Evolutionary conservation across 2,329 filamentous ascomycete genomes (phyloP).

Genomic region (Neonectria neomacrospora): DNA sequence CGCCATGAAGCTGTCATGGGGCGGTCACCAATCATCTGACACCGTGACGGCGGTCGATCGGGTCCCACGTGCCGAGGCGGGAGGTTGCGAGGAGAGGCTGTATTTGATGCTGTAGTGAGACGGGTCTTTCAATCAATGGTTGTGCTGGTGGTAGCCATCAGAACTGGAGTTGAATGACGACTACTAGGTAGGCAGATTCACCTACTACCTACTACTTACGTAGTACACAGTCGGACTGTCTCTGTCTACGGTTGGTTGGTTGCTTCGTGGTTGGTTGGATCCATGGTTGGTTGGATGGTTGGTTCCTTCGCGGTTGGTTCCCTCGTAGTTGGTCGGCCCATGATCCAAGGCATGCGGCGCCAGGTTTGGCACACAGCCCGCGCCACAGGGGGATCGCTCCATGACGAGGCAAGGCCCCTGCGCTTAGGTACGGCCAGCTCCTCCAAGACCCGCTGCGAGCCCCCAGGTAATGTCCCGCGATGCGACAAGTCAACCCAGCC

Average conservation of each 20-base stretch:
- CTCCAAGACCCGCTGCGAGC: neutral
- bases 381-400: neutral
- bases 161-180: neutral
- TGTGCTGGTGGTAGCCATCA: neutral
- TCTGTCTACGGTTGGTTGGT: neutral
- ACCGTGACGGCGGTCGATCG: constrained; percentile 30
- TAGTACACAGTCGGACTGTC: no score
- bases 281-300: no score
- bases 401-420: neutral
- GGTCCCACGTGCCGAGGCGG: constrained; percentile 38
- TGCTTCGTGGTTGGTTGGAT: no score
- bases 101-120: constrained; percentile 1
- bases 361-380: neutral
- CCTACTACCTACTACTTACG: no score
- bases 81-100: constrained; percentile 24
- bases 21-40: constrained; percentile 37
- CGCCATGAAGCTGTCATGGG: neutral
- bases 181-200: no score
- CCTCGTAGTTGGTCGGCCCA: neutral
- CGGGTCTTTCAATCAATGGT: no score
- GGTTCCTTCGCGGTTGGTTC: neutral
- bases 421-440: neutral
- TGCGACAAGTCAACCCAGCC: neutral
- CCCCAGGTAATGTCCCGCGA: neutral
- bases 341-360: neutral